phyloP scores from a whole-genome alignment of 768 basidiomycete species.

The Phanerochaete carnosa region DNA sequence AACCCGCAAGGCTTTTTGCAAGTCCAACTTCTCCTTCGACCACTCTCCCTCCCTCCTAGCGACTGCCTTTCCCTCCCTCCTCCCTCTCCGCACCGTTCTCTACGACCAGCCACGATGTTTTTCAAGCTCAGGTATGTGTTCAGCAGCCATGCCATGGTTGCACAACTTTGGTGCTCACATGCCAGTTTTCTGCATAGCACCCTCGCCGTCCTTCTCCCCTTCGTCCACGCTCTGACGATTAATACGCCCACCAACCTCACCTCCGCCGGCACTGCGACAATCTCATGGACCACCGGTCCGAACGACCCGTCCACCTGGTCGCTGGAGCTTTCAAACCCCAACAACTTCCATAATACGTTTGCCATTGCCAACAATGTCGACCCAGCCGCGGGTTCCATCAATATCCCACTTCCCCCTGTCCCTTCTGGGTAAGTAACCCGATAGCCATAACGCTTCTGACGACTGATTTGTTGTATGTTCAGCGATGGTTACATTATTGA shows the following conservation, averaged over 20 bases:
- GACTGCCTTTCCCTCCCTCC: neutral
- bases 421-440: constrained; percentile 39
- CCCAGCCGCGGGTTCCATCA: constrained; percentile 30
- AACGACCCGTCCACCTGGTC: constrained; percentile 43
- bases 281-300: constrained; percentile 43
- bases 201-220: constrained; percentile 42
- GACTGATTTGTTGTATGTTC: neutral
- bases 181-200: constrained; percentile 27
- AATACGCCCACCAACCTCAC: constrained; percentile 30
- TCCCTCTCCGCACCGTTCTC: constrained; percentile 8
- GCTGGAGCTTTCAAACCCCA: constrained; percentile 43
- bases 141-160: neutral
- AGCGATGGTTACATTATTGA: constrained; percentile 49
- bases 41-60: constrained; percentile 8
- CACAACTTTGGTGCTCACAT: neutral
- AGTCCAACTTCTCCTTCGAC: neutral
- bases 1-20: neutral
- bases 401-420: constrained; percentile 45
- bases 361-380: constrained; percentile 56
- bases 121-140: constrained; percentile 39
- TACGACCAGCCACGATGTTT: constrained; percentile 43
- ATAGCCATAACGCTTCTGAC: neutral
- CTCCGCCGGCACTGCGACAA: constrained; percentile 32
- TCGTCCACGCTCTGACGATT: constrained; percentile 44
- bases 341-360: constrained; percentile 46